These are phyloP conservation scores for Gypsophila paniculata DNA, from an alignment of 179 eudicot genomes.

Conservation along the genomic window DNA sequence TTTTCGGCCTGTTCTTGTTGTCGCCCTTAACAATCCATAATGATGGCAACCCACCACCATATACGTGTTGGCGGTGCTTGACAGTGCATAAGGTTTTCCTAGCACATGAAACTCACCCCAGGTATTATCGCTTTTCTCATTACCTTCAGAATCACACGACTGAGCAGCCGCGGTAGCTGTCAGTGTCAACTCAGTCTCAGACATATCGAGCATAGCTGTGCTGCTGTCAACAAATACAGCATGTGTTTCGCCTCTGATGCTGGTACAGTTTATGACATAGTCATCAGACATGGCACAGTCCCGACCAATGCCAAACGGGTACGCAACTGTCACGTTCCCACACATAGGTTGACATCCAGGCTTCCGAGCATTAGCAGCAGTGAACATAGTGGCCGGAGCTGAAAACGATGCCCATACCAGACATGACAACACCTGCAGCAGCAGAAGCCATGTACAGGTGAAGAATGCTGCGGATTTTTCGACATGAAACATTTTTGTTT, in stretches of 20 bases:
- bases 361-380: conserved; percentile 15
- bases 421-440: background rate
- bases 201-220: conserved; percentile 25
- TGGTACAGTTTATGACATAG: conserved; percentile 1
- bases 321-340: conserved; percentile 26
- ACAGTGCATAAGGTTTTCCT: conserved; percentile 27
- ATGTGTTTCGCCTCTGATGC: background rate
- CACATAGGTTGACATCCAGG: conserved; percentile 22
- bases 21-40: conserved; percentile 12
- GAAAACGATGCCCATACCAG: background rate
- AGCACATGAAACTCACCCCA: background rate
- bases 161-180: conserved; percentile 11
- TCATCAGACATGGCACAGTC: conserved; percentile 17
- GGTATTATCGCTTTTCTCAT: background rate
- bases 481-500: background rate
- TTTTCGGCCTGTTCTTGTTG: background rate
- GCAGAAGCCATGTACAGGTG: background rate
- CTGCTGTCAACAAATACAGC: background rate
- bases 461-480: background rate
- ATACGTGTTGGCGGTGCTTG: conserved; percentile 32
- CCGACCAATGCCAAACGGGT: conserved; percentile 26
- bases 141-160: conserved; percentile 15
- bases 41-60: conserved; percentile 52
- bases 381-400: conserved; percentile 17
- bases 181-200: conserved; percentile 30